Evolutionary conservation across 306 rosid species (phyloP), one percentile per base, ranked within the genome.

Genomic region (Pyrus communis): DNA sequence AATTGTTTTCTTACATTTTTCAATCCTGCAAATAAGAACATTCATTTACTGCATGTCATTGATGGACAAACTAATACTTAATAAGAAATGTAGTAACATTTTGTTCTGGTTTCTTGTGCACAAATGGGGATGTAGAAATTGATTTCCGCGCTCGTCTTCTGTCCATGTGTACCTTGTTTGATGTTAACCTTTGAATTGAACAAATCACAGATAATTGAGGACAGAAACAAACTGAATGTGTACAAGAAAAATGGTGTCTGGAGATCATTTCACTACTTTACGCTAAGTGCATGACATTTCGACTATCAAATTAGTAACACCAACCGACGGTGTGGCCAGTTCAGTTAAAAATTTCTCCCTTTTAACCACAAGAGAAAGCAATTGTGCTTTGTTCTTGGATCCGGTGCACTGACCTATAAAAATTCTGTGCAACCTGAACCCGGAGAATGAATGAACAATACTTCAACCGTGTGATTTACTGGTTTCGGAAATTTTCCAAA

Each of bases 381-480:
- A 61, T 42, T 43, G 59, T 28, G 7, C 12, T 35, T 12, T 13
- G 66, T 33, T 71, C 31, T 35, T 7, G 75, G 61, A 71, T 55
- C 61, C 27, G 27, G 8, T 22, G 78, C 21, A 35, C 18, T 2
- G 8, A 28, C 70, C n/a, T 25, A 21, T 27, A 2, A 46, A 73
- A 30, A 14, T 31, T 31, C 49, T 31, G 45, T 13, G 69, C 79
- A 78, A 43, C 43, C 67, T n/a, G 42, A 23, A 65, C 69, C 45
- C 70, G 68, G 70, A 74, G 35, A 64, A 33, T 38, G 85, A 78
- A 69, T 19, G 60, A 74, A 73, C 43, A 64, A 64, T 19, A 82
- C 67, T 83, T 90, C 79, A 92, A 82, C 85, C 63, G 61, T 78
- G 82, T 80, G 86, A 89, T 82, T 88, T 84, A 80, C 88, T 67